Conservation (phyloP, 176 grass and related monocot genomes). For the Bolboschoenus planiculmis region DNA sequence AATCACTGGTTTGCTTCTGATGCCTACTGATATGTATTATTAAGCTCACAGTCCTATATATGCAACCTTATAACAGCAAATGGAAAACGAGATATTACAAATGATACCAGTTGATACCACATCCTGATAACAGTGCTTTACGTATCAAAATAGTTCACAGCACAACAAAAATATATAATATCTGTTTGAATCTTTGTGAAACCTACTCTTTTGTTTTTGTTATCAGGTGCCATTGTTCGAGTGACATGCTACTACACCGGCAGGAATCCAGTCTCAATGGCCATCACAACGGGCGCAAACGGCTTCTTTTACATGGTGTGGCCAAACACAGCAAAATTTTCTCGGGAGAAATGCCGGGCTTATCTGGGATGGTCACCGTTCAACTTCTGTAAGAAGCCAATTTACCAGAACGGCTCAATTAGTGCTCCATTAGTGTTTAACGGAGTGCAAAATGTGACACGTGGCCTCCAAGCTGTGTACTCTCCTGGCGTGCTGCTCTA, state of each 20-base stretch:
- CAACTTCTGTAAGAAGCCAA: background rate
- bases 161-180: background rate
- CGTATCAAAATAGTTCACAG: background rate
- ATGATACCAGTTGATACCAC: background rate
- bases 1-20: slow-evolving; percentile 8
- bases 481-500: background rate
- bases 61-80: background rate
- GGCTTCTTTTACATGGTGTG: background rate
- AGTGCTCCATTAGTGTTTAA: background rate
- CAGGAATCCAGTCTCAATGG: background rate
- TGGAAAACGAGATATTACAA: background rate
- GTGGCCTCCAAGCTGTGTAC: background rate
- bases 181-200: background rate
- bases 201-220: too few relatives aligned
- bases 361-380: slow-evolving; percentile 13
- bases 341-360: slow-evolving; percentile 8
- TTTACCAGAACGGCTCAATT: slow-evolving; percentile 3
- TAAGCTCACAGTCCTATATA: too few relatives aligned
- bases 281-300: background rate
- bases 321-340: background rate
- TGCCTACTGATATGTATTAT: background rate
- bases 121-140: background rate
- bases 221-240: slow-evolving; percentile 13
- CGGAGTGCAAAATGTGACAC: background rate
- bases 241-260: slow-evolving; percentile 16